A percentile compares a stretch with the other conserved stretches of the same genome.
Conservation (phyloP, 108 stramenopile genomes). For the Craspedostauros australis region DNA sequence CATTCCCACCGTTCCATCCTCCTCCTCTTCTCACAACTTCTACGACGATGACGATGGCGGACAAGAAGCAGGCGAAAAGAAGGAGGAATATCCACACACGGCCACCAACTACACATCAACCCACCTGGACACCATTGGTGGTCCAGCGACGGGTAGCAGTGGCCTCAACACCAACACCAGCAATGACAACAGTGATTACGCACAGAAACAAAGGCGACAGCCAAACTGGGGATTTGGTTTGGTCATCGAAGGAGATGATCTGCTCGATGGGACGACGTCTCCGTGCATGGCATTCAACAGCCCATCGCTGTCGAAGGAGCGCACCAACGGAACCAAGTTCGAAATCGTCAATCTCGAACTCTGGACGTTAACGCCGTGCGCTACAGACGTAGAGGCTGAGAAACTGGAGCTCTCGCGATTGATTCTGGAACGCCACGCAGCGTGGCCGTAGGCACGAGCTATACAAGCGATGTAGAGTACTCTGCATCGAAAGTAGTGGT, state of each 20-base stretch:
- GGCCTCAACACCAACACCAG: no score
- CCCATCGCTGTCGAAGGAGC: conserved; percentile 34
- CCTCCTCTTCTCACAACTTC: no score
- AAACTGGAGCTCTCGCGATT: conserved; percentile 49
- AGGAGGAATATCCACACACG: neutral
- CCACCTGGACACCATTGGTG: neutral
- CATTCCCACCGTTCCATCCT: no score
- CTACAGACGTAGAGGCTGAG: conserved; percentile 54
- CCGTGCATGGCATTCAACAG: conserved; percentile 63
- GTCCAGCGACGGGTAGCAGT: neutral
- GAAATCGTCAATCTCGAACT: conserved; percentile 70
- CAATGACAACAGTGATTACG: neutral
- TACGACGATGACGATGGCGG: conserved; percentile 46
- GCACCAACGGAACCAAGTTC: conserved; percentile 48
- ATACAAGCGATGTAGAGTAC: no score
- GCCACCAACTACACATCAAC: neutral
- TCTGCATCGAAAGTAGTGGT: no score
- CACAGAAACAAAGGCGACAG: neutral
- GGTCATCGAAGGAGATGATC: conserved; percentile 40
- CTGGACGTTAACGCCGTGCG: conserved; percentile 65
- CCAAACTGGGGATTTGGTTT: conserved; percentile 62
- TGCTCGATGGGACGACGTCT: conserved; percentile 48
- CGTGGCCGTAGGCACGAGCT: no score
- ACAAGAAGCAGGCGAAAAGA: conserved; percentile 1
- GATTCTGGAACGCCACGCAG: conserved; percentile 37